Evolutionary conservation across 768 basidiomycete genomes (phyloP).

Genomic region (Serendipita indica): DNA sequence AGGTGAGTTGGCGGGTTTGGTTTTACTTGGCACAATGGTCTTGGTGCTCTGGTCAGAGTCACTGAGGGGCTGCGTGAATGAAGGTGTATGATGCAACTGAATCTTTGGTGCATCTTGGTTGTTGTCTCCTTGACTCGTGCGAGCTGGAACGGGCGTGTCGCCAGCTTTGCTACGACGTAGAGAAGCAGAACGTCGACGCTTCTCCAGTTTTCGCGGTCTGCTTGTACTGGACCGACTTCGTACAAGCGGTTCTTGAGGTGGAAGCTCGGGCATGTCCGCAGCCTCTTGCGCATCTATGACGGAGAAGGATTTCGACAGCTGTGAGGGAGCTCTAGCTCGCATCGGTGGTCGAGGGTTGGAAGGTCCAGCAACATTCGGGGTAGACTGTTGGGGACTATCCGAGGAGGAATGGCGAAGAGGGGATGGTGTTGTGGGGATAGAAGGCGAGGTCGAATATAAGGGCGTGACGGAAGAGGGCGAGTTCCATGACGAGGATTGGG

Average conservation of each 20-base stretch:
- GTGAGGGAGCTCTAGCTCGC: slow-evolving; percentile 2
- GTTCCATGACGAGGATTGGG: background rate
- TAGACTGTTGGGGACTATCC: background rate
- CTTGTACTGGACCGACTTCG: background rate
- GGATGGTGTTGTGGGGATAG: background rate
- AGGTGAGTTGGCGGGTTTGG: background rate
- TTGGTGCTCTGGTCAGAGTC: slow-evolving; percentile 8
- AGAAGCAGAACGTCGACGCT: background rate
- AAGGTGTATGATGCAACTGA: background rate
- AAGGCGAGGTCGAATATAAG: background rate
- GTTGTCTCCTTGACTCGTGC: background rate
- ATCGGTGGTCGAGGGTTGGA: background rate
- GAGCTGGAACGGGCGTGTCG: background rate
- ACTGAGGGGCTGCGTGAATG: background rate
- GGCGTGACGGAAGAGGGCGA: background rate
- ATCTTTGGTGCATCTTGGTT: background rate
- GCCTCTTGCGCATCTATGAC: background rate
- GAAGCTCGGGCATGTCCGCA: slow-evolving; percentile 7
- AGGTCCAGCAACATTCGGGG: background rate
- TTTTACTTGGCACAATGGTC: background rate
- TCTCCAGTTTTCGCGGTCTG: background rate
- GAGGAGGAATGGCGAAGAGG: background rate
- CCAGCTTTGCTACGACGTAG: background rate
- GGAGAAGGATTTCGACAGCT: slow-evolving; percentile 5
- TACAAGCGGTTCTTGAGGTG: background rate